Evolutionary conservation across 805 yeast genomes (phyloP).

Genomic region (Starmerella stigmatis): DNA sequence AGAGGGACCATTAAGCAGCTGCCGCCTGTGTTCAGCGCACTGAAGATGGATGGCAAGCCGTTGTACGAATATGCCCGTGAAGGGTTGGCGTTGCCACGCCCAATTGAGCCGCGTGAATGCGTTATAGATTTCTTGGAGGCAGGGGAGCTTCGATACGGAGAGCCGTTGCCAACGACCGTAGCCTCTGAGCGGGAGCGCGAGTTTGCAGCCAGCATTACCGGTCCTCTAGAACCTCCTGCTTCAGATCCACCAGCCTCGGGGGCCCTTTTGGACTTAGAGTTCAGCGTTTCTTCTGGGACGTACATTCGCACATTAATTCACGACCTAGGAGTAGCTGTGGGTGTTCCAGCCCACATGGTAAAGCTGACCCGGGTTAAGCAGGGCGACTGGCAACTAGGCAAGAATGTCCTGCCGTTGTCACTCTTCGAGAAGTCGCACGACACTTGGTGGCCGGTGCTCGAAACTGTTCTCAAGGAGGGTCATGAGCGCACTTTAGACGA

Average conservation of each 20-base stretch:
- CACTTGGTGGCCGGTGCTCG: conserved; percentile 43
- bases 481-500: conserved; percentile 13
- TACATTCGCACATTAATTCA: conserved; percentile 83
- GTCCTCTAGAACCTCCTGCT: background rate
- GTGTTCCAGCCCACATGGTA: conserved; percentile 81
- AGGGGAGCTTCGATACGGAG: conserved; percentile 30
- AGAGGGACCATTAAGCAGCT: conserved; percentile 76
- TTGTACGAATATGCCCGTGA: conserved; percentile 88
- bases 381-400: conserved; percentile 71
- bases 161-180: conserved; percentile 25
- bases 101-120: conserved; percentile 70
- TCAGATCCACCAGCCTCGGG: conserved; percentile 12
- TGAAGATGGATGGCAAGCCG: conserved; percentile 90
- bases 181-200: conserved; percentile 31
- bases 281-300: conserved; percentile 88
- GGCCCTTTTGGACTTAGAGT: conserved; percentile 52
- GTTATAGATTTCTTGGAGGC: conserved; percentile 46
- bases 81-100: conserved; percentile 71
- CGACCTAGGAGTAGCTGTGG: conserved; percentile 75
- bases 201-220: conserved; percentile 29
- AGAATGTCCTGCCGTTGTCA: conserved; percentile 52
- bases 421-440: conserved; percentile 50
- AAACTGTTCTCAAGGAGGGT: conserved; percentile 35
- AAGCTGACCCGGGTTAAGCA: conserved; percentile 63
- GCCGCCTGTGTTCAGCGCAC: conserved; percentile 91